phyloP scores from a whole-genome alignment of 129 eudicot species.

The Sambucus nigra region DNA sequence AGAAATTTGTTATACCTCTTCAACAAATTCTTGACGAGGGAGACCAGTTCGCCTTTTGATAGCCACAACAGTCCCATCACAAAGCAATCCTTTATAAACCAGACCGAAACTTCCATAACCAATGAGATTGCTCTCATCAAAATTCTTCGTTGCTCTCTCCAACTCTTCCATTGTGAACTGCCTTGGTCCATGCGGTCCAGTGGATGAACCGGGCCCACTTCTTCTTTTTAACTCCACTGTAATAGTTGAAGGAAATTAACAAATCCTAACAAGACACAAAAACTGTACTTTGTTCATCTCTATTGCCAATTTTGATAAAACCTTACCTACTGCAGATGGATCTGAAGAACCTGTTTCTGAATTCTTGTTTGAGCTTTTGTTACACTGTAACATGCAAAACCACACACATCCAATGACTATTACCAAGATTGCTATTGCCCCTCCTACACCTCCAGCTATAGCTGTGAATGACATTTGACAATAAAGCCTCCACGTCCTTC shows the following conservation, averaged over 20 bases:
- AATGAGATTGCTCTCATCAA: slow-evolving; percentile 38
- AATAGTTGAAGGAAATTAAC: slow-evolving; percentile 4
- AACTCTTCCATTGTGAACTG: slow-evolving; percentile 38
- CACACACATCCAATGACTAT: slow-evolving; percentile 14
- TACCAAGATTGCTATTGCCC: slow-evolving; percentile 18
- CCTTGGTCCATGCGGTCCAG: slow-evolving; percentile 18
- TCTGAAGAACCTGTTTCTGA: slow-evolving; percentile 47
- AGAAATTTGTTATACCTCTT: slow-evolving; percentile 22
- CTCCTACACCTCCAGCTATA: slow-evolving; percentile 33
- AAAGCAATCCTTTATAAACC: slow-evolving; percentile 39
- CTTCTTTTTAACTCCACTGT: slow-evolving; percentile 23
- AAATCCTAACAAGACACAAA: neutral
- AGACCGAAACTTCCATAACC: slow-evolving; percentile 46
- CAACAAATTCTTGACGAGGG: slow-evolving; percentile 31
- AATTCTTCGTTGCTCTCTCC: slow-evolving; percentile 37
- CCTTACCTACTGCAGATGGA: slow-evolving; percentile 39
- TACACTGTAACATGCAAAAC: slow-evolving; percentile 12
- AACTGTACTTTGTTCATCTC: neutral
- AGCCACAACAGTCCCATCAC: slow-evolving; percentile 40
- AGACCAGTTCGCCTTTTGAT: slow-evolving; percentile 30
- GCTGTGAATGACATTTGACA: slow-evolving; percentile 32
- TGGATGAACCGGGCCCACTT: slow-evolving; percentile 11
- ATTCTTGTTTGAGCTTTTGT: slow-evolving; percentile 25
- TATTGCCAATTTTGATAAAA: neutral
- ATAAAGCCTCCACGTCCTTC: slow-evolving; percentile 3